Conservation (phyloP, 768 basidiomycete species). For the Mycena galericulata region DNA sequence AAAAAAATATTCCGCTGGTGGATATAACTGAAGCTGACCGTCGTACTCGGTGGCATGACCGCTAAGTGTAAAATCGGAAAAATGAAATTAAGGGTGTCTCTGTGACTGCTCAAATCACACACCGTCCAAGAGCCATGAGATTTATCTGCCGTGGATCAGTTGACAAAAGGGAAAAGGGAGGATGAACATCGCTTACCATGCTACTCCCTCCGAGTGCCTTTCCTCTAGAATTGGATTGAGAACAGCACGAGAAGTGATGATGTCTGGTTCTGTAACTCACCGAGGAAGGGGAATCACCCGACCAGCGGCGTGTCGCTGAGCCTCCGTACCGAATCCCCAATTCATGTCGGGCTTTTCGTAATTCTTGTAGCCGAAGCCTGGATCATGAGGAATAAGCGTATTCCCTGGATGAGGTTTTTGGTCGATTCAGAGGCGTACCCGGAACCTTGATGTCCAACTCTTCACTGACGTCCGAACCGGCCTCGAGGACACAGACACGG, state of each 20-base stretch:
- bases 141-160: conserved; percentile 27
- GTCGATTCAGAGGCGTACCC: neutral
- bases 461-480: conserved; percentile 8
- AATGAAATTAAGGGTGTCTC: too few species aligned
- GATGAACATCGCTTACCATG: conserved; percentile 18
- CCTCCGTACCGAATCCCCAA: conserved; percentile 1
- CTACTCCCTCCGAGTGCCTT: conserved; percentile 34
- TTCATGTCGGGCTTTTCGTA: conserved; percentile 3
- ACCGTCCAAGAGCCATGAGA: conserved; percentile 32
- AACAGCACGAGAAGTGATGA: neutral
- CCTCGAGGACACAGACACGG: conserved; percentile 9
- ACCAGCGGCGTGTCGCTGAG: conserved; percentile 15
- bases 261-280: conserved; percentile 1
- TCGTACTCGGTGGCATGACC: conserved; percentile 29
- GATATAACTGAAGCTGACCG: conserved; percentile 12
- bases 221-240: conserved; percentile 21
- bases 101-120: neutral
- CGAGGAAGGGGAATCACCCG: conserved; percentile 22
- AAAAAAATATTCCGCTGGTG: neutral
- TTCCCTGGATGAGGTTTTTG: neutral
- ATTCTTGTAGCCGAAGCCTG: conserved; percentile 16
- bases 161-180: neutral
- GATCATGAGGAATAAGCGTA: neutral
- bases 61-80: conserved; percentile 8
- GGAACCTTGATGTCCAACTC: neutral